These are phyloP conservation scores for Pseudogymnoascus sp. DNA, from an alignment of 2,329 filamentous ascomycete genomes.

Conservation along the genomic window DNA sequence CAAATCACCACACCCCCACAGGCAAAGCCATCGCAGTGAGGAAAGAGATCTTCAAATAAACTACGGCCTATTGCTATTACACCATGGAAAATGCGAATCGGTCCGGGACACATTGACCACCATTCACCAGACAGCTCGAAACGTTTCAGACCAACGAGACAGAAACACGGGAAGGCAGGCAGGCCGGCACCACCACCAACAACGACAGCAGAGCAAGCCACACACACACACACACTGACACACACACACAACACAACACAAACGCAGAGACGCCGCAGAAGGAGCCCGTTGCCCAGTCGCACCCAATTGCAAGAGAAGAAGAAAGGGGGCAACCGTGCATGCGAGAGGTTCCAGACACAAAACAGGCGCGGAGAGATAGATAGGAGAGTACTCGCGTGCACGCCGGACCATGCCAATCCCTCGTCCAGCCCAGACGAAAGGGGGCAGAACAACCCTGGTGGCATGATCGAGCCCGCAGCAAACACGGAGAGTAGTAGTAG, in stretches of 20 bases:
- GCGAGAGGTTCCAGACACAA: slow-evolving; percentile 4
- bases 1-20: background rate
- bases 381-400: slow-evolving; percentile 1
- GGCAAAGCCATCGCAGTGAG: background rate
- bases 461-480: background rate
- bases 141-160: slow-evolving; percentile 8
- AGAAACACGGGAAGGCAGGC: slow-evolving; percentile 9
- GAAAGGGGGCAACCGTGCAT: background rate
- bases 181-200: slow-evolving; percentile 1
- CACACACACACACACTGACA: background rate
- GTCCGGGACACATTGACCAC: slow-evolving; percentile 4
- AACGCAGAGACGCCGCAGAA: slow-evolving; percentile 3
- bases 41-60: slow-evolving; percentile 28
- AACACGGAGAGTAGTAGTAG: background rate
- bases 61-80: slow-evolving; percentile 32
- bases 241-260: background rate
- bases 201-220: slow-evolving; percentile 4
- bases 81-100: slow-evolving; percentile 29
- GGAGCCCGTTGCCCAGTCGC: background rate
- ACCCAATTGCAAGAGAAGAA: slow-evolving; percentile 1
- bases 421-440: background rate
- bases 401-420: background rate
- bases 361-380: background rate
- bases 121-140: slow-evolving; percentile 5
- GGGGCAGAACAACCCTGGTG: background rate